phyloP scores from a whole-genome alignment of 208 protist species.

The Acanthamoeba lenticulata region DNA sequence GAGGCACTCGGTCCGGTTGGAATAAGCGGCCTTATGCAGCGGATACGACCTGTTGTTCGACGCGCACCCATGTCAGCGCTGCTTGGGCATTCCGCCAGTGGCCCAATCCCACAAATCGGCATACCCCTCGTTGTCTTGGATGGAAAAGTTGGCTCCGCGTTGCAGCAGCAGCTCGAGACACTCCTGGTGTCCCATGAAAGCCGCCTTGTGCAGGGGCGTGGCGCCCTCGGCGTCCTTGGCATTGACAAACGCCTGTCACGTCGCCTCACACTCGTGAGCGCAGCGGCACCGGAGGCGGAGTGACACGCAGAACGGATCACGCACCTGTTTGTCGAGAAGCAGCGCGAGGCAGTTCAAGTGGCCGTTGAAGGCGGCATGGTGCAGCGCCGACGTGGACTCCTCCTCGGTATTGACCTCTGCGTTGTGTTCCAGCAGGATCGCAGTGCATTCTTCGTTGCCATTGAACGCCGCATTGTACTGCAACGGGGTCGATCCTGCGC shows the following conservation, averaged over 20 bases:
- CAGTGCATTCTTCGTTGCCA: conserved; percentile 35
- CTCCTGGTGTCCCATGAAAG: conserved; percentile 30
- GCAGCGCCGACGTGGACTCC: background rate
- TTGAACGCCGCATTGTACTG: conserved; percentile 66
- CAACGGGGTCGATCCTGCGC: background rate
- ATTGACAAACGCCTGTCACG: conserved; percentile 34
- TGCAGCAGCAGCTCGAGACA: conserved; percentile 36
- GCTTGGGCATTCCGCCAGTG: background rate
- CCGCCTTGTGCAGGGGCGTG: conserved; percentile 58
- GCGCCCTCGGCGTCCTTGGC: conserved; percentile 9
- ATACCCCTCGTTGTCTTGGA: conserved; percentile 57
- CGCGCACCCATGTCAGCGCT: background rate
- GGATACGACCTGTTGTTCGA: background rate
- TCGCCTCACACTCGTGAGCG: too few relatives aligned
- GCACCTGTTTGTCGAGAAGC: conserved; percentile 43
- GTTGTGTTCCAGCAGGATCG: background rate
- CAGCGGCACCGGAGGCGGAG: too few relatives aligned
- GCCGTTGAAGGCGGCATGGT: conserved; percentile 58
- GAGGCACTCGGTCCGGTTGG: conserved; percentile 53
- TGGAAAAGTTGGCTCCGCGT: background rate
- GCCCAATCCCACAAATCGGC: background rate
- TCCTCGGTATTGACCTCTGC: conserved; percentile 49
- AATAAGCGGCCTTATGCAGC: conserved; percentile 63
- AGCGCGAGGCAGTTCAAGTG: background rate
- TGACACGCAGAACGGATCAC: background rate